Evolutionary conservation across 129 eudicot species (phyloP).

Genomic region (Arctium minus): DNA sequence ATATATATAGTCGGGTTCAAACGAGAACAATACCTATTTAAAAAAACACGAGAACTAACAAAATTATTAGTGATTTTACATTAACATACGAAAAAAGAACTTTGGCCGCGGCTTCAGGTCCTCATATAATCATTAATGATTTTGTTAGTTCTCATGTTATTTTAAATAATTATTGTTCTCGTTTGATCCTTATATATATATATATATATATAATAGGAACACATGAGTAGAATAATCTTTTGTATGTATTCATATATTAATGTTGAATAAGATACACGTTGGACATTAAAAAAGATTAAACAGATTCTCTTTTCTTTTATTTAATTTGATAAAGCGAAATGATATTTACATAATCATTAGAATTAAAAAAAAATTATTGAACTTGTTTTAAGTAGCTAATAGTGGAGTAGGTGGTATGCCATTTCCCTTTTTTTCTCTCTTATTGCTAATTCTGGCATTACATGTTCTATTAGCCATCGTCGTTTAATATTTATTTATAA

Average conservation of each 20-base stretch:
- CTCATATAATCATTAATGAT: background rate
- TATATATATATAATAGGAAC: background rate
- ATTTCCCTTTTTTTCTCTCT: background rate
- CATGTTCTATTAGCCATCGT: background rate
- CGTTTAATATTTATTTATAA: background rate
- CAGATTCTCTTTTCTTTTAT: constrained; percentile 15
- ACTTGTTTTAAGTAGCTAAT: constrained; percentile 8
- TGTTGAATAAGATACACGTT: constrained; percentile 28
- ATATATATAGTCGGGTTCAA: too few relatives aligned
- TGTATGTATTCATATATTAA: constrained; percentile 25
- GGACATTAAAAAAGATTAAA: background rate
- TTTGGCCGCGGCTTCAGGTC: too few relatives aligned
- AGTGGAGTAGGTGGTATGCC: constrained; percentile 24
- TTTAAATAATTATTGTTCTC: too few relatives aligned
- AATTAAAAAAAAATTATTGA: background rate
- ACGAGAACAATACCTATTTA: too few relatives aligned
- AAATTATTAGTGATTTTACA: too few relatives aligned
- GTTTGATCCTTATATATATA: too few relatives aligned
- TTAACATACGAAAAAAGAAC: too few relatives aligned
- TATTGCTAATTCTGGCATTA: background rate
- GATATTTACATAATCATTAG: background rate
- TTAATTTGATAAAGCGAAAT: constrained; percentile 13
- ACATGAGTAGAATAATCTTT: constrained; percentile 6
- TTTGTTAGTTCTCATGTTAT: too few relatives aligned
- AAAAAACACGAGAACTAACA: too few relatives aligned